These are phyloP conservation scores for Fusarium sp. DNA, from an alignment of 2,329 filamentous ascomycete species.

Conservation along the genomic window DNA sequence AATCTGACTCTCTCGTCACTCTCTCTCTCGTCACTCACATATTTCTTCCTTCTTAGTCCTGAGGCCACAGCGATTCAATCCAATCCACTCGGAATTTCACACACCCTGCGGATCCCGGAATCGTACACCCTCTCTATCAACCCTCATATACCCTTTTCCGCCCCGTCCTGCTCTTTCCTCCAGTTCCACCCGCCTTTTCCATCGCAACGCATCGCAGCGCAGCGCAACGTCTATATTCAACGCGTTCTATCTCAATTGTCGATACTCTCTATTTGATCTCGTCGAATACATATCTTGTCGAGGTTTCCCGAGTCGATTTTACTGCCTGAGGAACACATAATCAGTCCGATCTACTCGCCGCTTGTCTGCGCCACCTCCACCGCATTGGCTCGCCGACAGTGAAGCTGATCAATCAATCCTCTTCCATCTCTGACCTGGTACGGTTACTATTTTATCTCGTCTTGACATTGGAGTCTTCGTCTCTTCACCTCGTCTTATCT, in stretches of 20 bases:
- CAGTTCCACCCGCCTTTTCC: slow-evolving; percentile 43
- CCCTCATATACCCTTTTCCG: slow-evolving; percentile 45
- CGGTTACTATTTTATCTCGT: slow-evolving; percentile 37
- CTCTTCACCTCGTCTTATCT: slow-evolving; percentile 14
- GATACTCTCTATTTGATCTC: slow-evolving; percentile 22
- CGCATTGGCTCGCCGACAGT: slow-evolving; percentile 28
- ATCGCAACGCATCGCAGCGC: background rate
- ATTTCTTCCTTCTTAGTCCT: slow-evolving; percentile 23
- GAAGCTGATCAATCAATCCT: slow-evolving; percentile 26
- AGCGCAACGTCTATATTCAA: slow-evolving; percentile 25
- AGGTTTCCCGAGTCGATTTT: slow-evolving; percentile 11
- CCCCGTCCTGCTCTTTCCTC: slow-evolving; percentile 40
- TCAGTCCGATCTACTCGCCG: slow-evolving; percentile 20
- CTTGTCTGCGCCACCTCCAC: slow-evolving; percentile 27
- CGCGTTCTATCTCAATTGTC: slow-evolving; percentile 24
- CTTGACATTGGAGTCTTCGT: slow-evolving; percentile 18
- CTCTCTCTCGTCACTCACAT: background rate
- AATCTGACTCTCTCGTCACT: slow-evolving; percentile 2
- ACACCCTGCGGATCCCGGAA: slow-evolving; percentile 24
- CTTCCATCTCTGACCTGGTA: slow-evolving; percentile 40
- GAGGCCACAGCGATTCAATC: slow-evolving; percentile 32
- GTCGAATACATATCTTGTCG: slow-evolving; percentile 12
- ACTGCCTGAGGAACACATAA: slow-evolving; percentile 34
- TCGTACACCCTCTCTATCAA: slow-evolving; percentile 25
- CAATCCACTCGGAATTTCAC: slow-evolving; percentile 2